Evolutionary conservation across 805 yeast species (phyloP).

Genomic region (Candida boidinii): DNA sequence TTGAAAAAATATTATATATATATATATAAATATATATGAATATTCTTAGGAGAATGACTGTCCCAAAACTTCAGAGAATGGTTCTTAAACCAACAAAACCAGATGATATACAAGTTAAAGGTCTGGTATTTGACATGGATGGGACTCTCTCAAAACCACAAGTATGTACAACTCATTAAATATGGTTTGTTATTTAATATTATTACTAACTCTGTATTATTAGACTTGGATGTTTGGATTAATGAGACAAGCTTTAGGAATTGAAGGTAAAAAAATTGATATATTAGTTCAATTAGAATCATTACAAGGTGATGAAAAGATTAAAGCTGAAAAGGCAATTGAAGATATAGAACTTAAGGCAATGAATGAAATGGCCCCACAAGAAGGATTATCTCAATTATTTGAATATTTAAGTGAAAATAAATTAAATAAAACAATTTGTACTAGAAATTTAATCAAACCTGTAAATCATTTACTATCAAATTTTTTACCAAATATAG

Average conservation of each 20-base stretch:
- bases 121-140: constrained; percentile 72
- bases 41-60: no score
- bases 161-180: constrained; percentile 9
- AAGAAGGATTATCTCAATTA: constrained; percentile 35
- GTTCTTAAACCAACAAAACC: background rate
- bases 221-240: constrained; percentile 30
- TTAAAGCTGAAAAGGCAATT: constrained; percentile 40
- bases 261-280: constrained; percentile 35
- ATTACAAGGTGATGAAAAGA: constrained; percentile 29
- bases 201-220: background rate
- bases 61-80: background rate
- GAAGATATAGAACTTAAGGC: constrained; percentile 51
- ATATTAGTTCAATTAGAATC: constrained; percentile 42
- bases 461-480: constrained; percentile 48
- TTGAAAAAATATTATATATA: no score
- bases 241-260: constrained; percentile 53
- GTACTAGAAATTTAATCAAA: constrained; percentile 47
- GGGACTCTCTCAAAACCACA: constrained; percentile 68
- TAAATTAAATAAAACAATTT: constrained; percentile 41
- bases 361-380: constrained; percentile 49
- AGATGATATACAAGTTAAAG: constrained; percentile 24
- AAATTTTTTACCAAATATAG: constrained; percentile 30
- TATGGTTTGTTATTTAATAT: background rate
- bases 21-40: no score
- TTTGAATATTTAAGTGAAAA: constrained; percentile 22